Base-by-base conservation (phyloP, 805 yeast species). In the Naumovozyma dairenensis region DNA sequence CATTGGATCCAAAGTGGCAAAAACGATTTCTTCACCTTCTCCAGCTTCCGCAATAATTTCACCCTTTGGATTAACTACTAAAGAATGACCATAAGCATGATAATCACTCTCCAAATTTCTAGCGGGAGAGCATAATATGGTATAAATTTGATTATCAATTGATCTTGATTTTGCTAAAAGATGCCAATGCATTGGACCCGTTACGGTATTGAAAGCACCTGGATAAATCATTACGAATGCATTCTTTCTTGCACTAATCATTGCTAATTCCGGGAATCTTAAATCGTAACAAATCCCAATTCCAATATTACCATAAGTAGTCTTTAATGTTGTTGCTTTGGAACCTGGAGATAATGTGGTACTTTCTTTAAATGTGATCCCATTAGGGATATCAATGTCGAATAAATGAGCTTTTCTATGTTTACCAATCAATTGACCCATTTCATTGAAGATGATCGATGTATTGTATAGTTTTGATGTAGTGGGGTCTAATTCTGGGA, bases 331-430 rank as follows among this genome's bases (percentile, higher is more conserved):
- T 1, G 98, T 85, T 26, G 93, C 80, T 51, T 79, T 78, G 45
- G 71, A 65, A 16, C 96, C 97, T 8, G 85, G 84, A 7, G 80
- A 69, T 39, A 92, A 65, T 3, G 83, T 72, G 18, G 66, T 67
- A 29, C 84, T 76, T 55, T 89, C 98, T 53, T 80, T 75, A 65
- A 89, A 89, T 9, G 86, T 73, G 53, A 92, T 86, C 33, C 89
- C 87, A 30, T 80, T 79, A 1, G 96, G 96, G 34, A 89, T 85
- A 44, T 85, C 92, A 37, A 89, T 83, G 53, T 89, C 97, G 50
- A 89, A 89, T 41, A 89, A 59, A 54, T 89, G 98, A 3, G 76
- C 87, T 52, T 89, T 89, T 45, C 97, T 72, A 57, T 85, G 97
- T 49, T 79, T 82, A 31, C 85, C 96, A 35, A 89, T 72, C 36